phyloP scores from a whole-genome alignment of 306 rosid genomes.

The Cucumis sativus region Cucumber_9930_V3 NC_026657.2:1813501-1814000 shows the following conservation, averaged over 20 bases:
- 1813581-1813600: background rate
- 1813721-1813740: slow-evolving; percentile 32
- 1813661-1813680: background rate
- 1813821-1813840: slow-evolving; percentile 27
- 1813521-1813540: too few relatives aligned
- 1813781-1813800: slow-evolving; percentile 25
- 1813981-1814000: slow-evolving; percentile 50
- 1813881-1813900: slow-evolving; percentile 5
- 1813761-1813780: slow-evolving; percentile 65
- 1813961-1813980: slow-evolving; percentile 42
- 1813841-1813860: slow-evolving; percentile 5
- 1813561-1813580: background rate
- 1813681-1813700: background rate
- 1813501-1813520: background rate
- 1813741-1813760: slow-evolving; percentile 37
- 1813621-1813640: background rate
- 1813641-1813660: background rate
- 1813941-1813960: slow-evolving; percentile 38
- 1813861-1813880: background rate
- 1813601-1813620: background rate
- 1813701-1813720: background rate
- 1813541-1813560: background rate
- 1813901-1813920: slow-evolving; percentile 8
- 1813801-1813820: slow-evolving; percentile 46
- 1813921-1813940: slow-evolving; percentile 49